Evolutionary conservation across 192 early-diverging fungal genomes (phyloP).

Genomic region (Chytriomyces confervae): DNA sequence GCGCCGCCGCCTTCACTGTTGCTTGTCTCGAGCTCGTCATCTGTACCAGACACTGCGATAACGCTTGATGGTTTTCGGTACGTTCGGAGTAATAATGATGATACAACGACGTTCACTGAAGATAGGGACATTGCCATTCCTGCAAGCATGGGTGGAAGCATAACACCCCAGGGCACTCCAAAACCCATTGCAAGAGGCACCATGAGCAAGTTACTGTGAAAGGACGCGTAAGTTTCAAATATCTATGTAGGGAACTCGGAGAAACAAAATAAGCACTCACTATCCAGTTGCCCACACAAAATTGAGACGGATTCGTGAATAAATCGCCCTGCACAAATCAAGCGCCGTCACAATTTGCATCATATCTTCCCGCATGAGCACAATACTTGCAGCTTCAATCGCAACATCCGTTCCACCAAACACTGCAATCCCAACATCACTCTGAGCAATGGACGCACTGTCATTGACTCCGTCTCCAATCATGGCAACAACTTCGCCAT

Average conservation of each 20-base stretch:
- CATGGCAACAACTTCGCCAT: slow-evolving; percentile 76
- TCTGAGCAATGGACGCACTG: slow-evolving; percentile 84
- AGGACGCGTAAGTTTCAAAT: neutral
- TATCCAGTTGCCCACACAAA: slow-evolving; percentile 64
- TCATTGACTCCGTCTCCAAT: slow-evolving; percentile 98
- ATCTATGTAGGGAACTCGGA: neutral
- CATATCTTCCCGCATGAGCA: slow-evolving; percentile 89
- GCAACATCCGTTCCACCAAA: slow-evolving; percentile 94
- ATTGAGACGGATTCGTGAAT: slow-evolving; percentile 84
- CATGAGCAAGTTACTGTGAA: slow-evolving; percentile 75
- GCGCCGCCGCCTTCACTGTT: neutral
- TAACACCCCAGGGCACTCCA: slow-evolving; percentile 81
- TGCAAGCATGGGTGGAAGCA: slow-evolving; percentile 89
- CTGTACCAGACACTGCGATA: neutral
- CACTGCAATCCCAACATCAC: slow-evolving; percentile 88
- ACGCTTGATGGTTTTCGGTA: slow-evolving; percentile 51
- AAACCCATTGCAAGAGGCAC: slow-evolving; percentile 95
- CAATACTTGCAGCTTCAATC: slow-evolving; percentile 90
- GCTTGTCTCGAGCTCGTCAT: slow-evolving; percentile 1
- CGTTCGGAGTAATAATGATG: slow-evolving; percentile 81
- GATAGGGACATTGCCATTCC: slow-evolving; percentile 94
- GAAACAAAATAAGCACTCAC: slow-evolving; percentile 12
- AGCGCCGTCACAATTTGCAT: slow-evolving; percentile 85
- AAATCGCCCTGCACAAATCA: slow-evolving; percentile 83
- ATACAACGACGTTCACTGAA: slow-evolving; percentile 89